phyloP scores from a whole-genome alignment of 1,284 basidiomycete genomes.

The Chiua sp. region DNA sequence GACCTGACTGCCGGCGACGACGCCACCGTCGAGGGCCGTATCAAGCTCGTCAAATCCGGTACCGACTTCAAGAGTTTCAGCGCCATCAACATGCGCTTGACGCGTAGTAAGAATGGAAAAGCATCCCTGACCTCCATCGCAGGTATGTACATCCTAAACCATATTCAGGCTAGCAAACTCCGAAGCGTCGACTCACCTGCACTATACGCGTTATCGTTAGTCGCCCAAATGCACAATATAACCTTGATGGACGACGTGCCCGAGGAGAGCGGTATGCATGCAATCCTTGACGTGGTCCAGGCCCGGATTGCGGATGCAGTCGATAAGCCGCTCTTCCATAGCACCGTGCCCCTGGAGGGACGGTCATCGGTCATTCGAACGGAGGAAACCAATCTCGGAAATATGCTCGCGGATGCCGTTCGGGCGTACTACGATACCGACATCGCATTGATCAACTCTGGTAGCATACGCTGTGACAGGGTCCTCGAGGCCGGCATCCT shows the following conservation, averaged over 20 bases:
- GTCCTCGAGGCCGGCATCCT: slow-evolving; percentile 10
- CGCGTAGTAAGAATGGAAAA: slow-evolving; percentile 2
- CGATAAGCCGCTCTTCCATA: slow-evolving; percentile 7
- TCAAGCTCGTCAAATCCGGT: slow-evolving; percentile 10
- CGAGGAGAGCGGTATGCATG: slow-evolving; percentile 11
- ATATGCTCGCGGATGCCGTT: slow-evolving; percentile 19
- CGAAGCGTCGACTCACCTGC: not conserved
- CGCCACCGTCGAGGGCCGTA: slow-evolving; percentile 6
- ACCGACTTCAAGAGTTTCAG: slow-evolving; percentile 10
- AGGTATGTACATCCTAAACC: not conserved
- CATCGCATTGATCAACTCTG: slow-evolving; percentile 9
- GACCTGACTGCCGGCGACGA: not conserved
- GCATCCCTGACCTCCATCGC: not conserved
- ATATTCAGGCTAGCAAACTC: not conserved
- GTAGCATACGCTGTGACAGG: slow-evolving; percentile 13
- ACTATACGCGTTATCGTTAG: not conserved
- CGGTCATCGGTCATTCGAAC: slow-evolving; percentile 7
- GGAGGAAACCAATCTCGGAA: slow-evolving; percentile 6
- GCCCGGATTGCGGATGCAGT: not conserved
- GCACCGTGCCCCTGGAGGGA: slow-evolving; percentile 10
- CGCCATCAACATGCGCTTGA: slow-evolving; percentile 11
- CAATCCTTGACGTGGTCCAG: slow-evolving; percentile 1
- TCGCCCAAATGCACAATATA: slow-evolving; percentile 13
- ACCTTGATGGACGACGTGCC: not conserved
- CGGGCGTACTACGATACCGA: slow-evolving; percentile 28